phyloP scores from a whole-genome alignment of 1,139 yeast genomes.

The Sugiyamaella pinicola region DNA sequence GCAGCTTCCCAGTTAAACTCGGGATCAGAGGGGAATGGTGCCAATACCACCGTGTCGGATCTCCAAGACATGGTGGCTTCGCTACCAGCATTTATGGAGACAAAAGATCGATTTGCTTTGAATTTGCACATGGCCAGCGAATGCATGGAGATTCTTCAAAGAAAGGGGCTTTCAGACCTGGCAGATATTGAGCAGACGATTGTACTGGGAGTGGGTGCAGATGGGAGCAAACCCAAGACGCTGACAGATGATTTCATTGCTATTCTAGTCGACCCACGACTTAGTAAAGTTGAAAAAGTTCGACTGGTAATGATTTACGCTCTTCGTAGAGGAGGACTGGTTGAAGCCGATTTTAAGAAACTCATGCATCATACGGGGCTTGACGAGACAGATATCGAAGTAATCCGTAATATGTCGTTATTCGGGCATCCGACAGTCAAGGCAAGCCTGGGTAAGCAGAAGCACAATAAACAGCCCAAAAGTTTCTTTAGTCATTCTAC shows the following conservation, averaged over 20 bases:
- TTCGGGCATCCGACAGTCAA: constrained; percentile 73
- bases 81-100: constrained; percentile 46
- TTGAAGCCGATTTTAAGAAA: constrained; percentile 72
- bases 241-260: constrained; percentile 68
- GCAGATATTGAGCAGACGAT: constrained; percentile 59
- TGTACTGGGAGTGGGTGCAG: constrained; percentile 71
- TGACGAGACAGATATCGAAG: constrained; percentile 57
- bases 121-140: constrained; percentile 47
- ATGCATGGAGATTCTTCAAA: constrained; percentile 44
- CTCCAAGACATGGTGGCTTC: constrained; percentile 47
- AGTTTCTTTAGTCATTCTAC: constrained; percentile 63
- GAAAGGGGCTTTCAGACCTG: constrained; percentile 37
- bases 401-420: constrained; percentile 65
- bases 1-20: constrained; percentile 32
- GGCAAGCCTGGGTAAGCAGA: constrained; percentile 32
- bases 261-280: constrained; percentile 53
- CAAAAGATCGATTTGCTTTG: constrained; percentile 44
- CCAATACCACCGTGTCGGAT: constrained; percentile 42
- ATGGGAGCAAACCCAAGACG: constrained; percentile 65
- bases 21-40: constrained; percentile 14
- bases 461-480: constrained; percentile 35
- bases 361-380: constrained; percentile 71
- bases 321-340: constrained; percentile 80
- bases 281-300: constrained; percentile 64
- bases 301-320: constrained; percentile 79